Evolutionary conservation across 208 protist genomes (phyloP).

Genomic region (Zelonia costaricensis): DNA sequence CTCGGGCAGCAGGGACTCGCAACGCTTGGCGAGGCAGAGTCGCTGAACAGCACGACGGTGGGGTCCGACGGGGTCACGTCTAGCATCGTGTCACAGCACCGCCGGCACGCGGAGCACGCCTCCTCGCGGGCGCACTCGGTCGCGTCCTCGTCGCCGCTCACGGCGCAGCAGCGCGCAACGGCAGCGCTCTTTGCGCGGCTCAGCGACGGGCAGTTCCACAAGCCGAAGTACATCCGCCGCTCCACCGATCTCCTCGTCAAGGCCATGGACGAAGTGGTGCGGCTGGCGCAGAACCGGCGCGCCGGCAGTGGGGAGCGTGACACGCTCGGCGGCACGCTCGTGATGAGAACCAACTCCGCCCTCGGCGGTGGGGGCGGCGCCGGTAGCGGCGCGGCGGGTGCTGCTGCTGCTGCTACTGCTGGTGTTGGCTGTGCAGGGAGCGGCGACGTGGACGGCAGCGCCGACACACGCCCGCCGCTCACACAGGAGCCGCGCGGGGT

Average conservation of each 20-base stretch:
- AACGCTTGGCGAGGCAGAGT: constrained; percentile 10
- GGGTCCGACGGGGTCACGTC: constrained; percentile 5
- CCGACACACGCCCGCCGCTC: constrained; percentile 1
- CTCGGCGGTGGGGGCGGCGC: too few relatives aligned
- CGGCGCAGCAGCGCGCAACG: constrained; percentile 1
- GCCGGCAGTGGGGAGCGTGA: constrained; percentile 8
- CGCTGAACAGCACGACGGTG: constrained; percentile 13
- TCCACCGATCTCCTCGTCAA: constrained; percentile 21
- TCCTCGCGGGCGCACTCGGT: background rate
- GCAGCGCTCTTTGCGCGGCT: constrained; percentile 21
- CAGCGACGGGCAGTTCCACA: constrained; percentile 21
- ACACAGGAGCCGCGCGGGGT: constrained; percentile 5
- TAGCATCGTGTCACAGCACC: background rate
- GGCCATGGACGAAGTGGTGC: constrained; percentile 31
- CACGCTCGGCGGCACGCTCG: constrained; percentile 11
- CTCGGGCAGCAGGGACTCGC: constrained; percentile 23
- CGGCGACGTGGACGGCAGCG: constrained; percentile 9
- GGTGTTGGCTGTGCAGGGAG: too few relatives aligned
- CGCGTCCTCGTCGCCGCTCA: background rate
- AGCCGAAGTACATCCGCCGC: constrained; percentile 27
- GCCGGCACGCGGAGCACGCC: constrained; percentile 4
- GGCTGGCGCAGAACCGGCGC: constrained; percentile 11
- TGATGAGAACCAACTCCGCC: constrained; percentile 16
- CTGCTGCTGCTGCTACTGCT: too few relatives aligned
- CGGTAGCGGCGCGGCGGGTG: too few relatives aligned